Percentiles rank a stretch among this genome's conserved stretches.
phyloP scores from a whole-genome alignment of 208 protist genomes.

The Phytomonas francai region DNA sequence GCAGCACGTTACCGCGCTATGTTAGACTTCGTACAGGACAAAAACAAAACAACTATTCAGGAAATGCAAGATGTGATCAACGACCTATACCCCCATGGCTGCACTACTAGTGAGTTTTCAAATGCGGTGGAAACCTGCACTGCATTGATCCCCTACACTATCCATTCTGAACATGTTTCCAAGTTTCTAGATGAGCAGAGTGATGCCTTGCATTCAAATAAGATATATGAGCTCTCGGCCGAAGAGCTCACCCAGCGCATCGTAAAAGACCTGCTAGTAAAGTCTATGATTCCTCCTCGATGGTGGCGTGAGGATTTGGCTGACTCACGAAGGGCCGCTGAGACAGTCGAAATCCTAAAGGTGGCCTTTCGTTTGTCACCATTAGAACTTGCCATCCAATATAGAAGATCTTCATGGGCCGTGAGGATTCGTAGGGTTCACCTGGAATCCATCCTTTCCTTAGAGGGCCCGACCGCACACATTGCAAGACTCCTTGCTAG shows the following conservation, averaged over 20 bases:
- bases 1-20: constrained; percentile 7
- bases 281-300: constrained; percentile 28
- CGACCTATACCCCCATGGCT: constrained; percentile 63
- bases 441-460: constrained; percentile 19
- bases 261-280: constrained; percentile 37
- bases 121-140: constrained; percentile 64
- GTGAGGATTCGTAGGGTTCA: constrained; percentile 29
- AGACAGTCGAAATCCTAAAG: constrained; percentile 7
- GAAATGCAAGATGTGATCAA: constrained; percentile 45
- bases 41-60: constrained; percentile 19
- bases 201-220: constrained; percentile 15
- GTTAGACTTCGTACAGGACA: constrained; percentile 13
- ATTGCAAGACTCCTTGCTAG: constrained; percentile 41
- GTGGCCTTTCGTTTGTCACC: constrained; percentile 37
- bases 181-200: constrained; percentile 26
- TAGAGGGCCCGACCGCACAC: constrained; percentile 21
- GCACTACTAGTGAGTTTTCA: constrained; percentile 49
- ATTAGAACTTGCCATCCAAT: constrained; percentile 49
- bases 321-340: background rate
- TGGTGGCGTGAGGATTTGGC: constrained; percentile 41
- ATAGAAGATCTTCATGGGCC: constrained; percentile 18
- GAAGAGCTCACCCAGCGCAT: constrained; percentile 40
- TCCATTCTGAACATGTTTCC: constrained; percentile 24
- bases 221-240: constrained; percentile 19
- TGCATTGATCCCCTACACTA: constrained; percentile 48